Conservation (phyloP, 2,329 filamentous ascomycete genomes). For the Aureobasidium sp. region DNA sequence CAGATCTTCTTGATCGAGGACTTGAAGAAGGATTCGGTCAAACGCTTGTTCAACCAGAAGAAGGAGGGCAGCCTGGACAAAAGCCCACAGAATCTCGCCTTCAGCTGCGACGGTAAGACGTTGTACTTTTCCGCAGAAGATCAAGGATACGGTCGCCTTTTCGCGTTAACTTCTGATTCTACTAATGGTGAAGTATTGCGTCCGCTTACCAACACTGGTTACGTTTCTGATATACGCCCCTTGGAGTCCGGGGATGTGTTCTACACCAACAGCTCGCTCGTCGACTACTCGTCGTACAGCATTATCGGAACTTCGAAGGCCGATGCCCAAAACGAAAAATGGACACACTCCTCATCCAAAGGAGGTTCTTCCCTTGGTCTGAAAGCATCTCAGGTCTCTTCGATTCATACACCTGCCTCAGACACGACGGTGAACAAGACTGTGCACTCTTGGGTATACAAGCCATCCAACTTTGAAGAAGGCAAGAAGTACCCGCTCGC, state of each 20-base stretch:
- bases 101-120: slow-evolving; percentile 46
- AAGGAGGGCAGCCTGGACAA: slow-evolving; percentile 55
- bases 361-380: slow-evolving; percentile 60
- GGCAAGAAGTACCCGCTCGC: slow-evolving; percentile 69
- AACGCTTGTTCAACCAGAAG: slow-evolving; percentile 52
- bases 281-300: slow-evolving; percentile 64
- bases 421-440: slow-evolving; percentile 41
- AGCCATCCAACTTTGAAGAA: slow-evolving; percentile 54
- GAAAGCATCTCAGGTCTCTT: slow-evolving; percentile 52
- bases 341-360: slow-evolving; percentile 48
- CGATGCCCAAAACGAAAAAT: slow-evolving; percentile 21
- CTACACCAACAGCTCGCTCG: slow-evolving; percentile 56
- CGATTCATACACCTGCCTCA: slow-evolving; percentile 61
- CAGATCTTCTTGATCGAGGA: slow-evolving; percentile 57
- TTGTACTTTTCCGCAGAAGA: slow-evolving; percentile 70
- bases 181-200: slow-evolving; percentile 31
- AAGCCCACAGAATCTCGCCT: slow-evolving; percentile 42
- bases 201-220: slow-evolving; percentile 45
- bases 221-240: slow-evolving; percentile 44
- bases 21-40: slow-evolving; percentile 41
- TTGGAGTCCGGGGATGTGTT: slow-evolving; percentile 49
- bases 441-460: slow-evolving; percentile 63
- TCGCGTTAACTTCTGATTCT: slow-evolving; percentile 45
- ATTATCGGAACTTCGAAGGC: slow-evolving; percentile 44
- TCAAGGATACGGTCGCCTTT: slow-evolving; percentile 53